Conservation (phyloP, 2,329 filamentous ascomycete species). For the Albifimbria verrucaria region DNA sequence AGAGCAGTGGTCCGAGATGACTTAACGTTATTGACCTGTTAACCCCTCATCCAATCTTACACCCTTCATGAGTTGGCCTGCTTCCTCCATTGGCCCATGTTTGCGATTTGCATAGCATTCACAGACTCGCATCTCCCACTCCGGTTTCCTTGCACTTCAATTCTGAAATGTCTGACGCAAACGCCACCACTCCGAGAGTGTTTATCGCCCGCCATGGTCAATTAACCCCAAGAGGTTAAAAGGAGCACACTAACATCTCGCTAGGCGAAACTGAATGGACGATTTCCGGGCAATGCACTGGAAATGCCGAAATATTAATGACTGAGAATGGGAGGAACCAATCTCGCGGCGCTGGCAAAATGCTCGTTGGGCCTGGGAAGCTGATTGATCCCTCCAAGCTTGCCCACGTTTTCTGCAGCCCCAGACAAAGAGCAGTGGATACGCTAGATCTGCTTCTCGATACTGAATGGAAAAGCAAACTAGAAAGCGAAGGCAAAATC, state of each 20-base stretch:
- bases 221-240: not conserved
- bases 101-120: no score
- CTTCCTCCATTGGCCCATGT: no score
- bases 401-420: conserved; percentile 46
- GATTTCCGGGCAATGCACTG: not conserved
- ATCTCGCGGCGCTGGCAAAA: conserved; percentile 5
- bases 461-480: conserved; percentile 6
- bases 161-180: not conserved
- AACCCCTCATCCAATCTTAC: no score
- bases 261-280: not conserved
- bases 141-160: no score
- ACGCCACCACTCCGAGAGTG: not conserved
- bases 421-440: conserved; percentile 41
- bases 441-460: conserved; percentile 45
- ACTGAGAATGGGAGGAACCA: not conserved
- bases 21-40: no score
- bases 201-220: not conserved
- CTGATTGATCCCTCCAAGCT: conserved; percentile 48
- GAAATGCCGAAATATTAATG: not conserved
- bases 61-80: no score
- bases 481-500: conserved; percentile 25
- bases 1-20: no score
- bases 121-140: no score
- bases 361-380: conserved; percentile 46
- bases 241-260: not conserved